phyloP scores from a whole-genome alignment of 2,329 filamentous ascomycete species.

The Paraconiothyrium sp. region DNA sequence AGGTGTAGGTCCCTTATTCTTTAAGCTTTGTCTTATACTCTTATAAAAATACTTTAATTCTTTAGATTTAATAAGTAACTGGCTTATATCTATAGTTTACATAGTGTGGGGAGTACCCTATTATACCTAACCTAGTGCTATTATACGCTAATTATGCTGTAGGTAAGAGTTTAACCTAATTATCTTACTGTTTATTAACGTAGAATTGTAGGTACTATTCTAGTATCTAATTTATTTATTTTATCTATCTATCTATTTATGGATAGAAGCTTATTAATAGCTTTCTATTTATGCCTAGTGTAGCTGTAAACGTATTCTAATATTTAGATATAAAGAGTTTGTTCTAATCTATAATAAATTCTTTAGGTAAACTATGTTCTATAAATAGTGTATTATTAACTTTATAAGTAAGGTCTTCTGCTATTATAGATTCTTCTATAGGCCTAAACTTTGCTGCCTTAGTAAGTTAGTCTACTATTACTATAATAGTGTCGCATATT shows the following conservation, averaged over 20 bases:
- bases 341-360: too few relatives aligned
- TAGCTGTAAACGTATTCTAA: background rate
- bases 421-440: background rate
- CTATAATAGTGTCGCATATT: background rate
- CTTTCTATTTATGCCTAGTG: background rate
- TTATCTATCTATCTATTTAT: slow-evolving; percentile 1
- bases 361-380: too few relatives aligned
- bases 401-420: background rate
- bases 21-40: background rate
- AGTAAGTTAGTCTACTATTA: slow-evolving; percentile 1
- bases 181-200: slow-evolving; percentile 14
- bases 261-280: slow-evolving; percentile 13
- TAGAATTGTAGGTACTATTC: slow-evolving; percentile 1
- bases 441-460: background rate
- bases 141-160: slow-evolving; percentile 7
- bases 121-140: background rate
- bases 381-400: background rate
- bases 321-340: slow-evolving; percentile 10
- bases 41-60: background rate
- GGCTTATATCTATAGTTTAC: slow-evolving; percentile 17
- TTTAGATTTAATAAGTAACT: background rate
- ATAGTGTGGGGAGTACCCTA: slow-evolving; percentile 8
- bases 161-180: slow-evolving; percentile 10
- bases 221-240: slow-evolving; percentile 12
- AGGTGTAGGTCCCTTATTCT: slow-evolving; percentile 6